Base-by-base conservation (phyloP, 345 rosid genomes). In the Boechera stricta region DNA sequence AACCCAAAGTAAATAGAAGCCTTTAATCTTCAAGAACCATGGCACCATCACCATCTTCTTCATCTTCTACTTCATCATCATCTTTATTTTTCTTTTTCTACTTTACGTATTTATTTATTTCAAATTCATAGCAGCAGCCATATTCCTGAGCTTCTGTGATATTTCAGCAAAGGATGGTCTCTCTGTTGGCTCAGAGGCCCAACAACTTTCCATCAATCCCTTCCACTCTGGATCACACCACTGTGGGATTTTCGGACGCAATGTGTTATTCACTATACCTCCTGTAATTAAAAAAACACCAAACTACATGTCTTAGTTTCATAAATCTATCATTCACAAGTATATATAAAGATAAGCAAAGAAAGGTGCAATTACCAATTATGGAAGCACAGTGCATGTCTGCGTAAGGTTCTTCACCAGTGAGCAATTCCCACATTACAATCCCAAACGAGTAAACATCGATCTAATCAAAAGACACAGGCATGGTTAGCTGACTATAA, bases 201-300 rank as follows among this genome's bases (percentile, higher is more conserved):
- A 95, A 70, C 96, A 85, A 72, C 88, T 86, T 83, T 86, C 94
- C 99, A 95, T 92, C 82, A 95, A 79, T 59, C 86, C 81, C 75
- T 88, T 95, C 99, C 99, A 95, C 64, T 92, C 97, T 38, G 99
- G 99, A 85, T 92, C 99, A 72, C 99, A 95, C 98, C 99, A 92
- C 41, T 91, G 79, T 31, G 98, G 99, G 72, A 88, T 87, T 78
- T 88, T 84, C 15, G 99, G 99, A 41, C 99, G 98, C 79, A 95
- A 77, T 16, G 99, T 77, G 78, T 90, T 88, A 81, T 90, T 95
- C 77, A 92, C 99, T 72, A 95, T 95, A 52, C 98, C 98, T 71
- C 99, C 99, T 92, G 88, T 55, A 8, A 49, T 10, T 0, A 31
- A 51, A 5, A 42, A 2, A 28, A 47, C 71, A 52, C 31, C 67